Conservation (phyloP, 75 land plant species). For the Sequoia sempervirens region DNA sequence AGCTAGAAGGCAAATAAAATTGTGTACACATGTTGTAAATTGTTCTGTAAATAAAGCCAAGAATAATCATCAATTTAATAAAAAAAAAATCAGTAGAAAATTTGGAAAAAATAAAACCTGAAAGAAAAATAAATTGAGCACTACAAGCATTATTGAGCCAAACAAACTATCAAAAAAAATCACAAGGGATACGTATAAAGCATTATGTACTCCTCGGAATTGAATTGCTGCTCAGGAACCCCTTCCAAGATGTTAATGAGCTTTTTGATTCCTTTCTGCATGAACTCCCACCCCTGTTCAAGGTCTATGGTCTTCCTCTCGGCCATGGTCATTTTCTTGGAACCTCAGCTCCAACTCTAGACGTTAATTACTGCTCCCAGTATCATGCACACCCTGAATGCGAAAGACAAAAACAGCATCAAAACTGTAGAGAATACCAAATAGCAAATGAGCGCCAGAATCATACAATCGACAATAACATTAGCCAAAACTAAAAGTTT, state of each 20-base stretch:
- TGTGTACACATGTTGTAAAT: conserved; percentile 42
- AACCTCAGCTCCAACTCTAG: neutral
- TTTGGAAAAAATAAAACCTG: neutral
- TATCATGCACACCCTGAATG: neutral
- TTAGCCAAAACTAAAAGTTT: neutral
- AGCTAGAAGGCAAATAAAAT: neutral
- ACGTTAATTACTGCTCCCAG: neutral
- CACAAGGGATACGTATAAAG: conserved; percentile 57
- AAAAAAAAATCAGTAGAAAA: neutral
- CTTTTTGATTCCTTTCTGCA: conserved; percentile 72
- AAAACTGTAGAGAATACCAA: neutral
- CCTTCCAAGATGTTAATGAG: conserved; percentile 63
- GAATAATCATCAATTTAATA: neutral
- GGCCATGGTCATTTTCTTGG: conserved; percentile 21
- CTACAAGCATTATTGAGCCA: neutral
- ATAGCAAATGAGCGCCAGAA: neutral
- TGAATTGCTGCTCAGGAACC: conserved; percentile 52
- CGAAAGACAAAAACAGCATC: neutral
- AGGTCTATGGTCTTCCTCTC: conserved; percentile 58
- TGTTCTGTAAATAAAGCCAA: conserved; percentile 36
- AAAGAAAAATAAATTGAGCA: neutral
- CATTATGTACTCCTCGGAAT: conserved; percentile 68
- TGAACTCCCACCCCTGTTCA: conserved; percentile 65
- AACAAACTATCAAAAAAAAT: neutral
- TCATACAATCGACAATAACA: neutral